Percentiles rank a stretch among this genome's conserved stretches.
Conservation (phyloP, 352 stramenopile genomes). For the Pythium aristosporum region DNA sequence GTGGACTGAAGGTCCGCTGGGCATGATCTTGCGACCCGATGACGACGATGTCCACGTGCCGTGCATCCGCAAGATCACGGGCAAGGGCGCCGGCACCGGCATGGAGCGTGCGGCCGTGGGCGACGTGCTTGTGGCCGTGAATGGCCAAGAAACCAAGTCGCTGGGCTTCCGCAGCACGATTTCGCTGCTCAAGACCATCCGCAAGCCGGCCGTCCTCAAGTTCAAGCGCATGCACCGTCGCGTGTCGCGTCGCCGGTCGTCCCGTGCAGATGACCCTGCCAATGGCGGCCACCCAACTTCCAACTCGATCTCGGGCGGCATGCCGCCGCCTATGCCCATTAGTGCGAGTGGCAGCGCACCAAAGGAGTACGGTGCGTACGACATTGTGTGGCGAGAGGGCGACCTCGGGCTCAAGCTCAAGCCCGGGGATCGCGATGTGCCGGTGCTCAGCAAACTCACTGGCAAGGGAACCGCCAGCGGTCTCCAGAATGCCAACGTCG, state of each 20-base stretch:
- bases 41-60: conserved; percentile 86
- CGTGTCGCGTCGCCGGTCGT: conserved; percentile 68
- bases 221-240: conserved; percentile 86
- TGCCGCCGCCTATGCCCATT: conserved; percentile 11
- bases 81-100: conserved; percentile 78
- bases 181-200: conserved; percentile 82
- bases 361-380: conserved; percentile 70
- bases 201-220: conserved; percentile 85
- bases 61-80: conserved; percentile 87
- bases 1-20: conserved; percentile 80
- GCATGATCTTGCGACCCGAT: conserved; percentile 85
- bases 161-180: conserved; percentile 85
- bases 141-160: conserved; percentile 83
- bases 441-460: conserved; percentile 81
- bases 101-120: conserved; percentile 81
- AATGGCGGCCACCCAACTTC: conserved; percentile 5
- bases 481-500: conserved; percentile 78
- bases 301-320: conserved; percentile 18
- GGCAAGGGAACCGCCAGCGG: conserved; percentile 81
- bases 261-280: conserved; percentile 36
- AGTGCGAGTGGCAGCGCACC: conserved; percentile 1
- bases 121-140: conserved; percentile 81
- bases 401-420: conserved; percentile 87
- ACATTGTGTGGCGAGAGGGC: conserved; percentile 87
- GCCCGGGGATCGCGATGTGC: conserved; percentile 68